These are phyloP conservation scores for Hanseniaspora vineae DNA, from an alignment of 805 yeast species.

Conservation along the genomic window DNA sequence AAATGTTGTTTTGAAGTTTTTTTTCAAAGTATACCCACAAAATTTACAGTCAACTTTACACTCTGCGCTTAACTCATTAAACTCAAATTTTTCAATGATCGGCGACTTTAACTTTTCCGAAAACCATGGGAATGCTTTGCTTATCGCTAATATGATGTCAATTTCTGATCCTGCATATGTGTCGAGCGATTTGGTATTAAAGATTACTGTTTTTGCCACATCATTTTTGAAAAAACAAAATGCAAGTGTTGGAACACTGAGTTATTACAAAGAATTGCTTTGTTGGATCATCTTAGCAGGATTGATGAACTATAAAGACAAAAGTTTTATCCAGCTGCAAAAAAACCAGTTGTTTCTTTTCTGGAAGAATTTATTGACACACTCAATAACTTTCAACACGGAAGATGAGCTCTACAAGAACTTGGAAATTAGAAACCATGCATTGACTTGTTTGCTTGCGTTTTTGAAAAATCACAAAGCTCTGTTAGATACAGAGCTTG, in stretches of 20 bases:
- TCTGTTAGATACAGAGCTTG: conserved; percentile 27
- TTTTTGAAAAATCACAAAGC: conserved; percentile 30
- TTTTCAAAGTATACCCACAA: conserved; percentile 23
- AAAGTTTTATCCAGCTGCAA: conserved; percentile 39
- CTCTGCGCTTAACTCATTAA: conserved; percentile 23
- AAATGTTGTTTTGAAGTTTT: conserved; percentile 23
- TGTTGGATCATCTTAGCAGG: conserved; percentile 59
- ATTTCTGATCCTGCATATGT: conserved; percentile 30
- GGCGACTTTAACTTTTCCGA: conserved; percentile 19
- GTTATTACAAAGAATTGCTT: conserved; percentile 27
- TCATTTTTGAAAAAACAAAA: conserved; percentile 29
- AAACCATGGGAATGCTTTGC: conserved; percentile 28
- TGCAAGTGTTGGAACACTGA: conserved; percentile 18
- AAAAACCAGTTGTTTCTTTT: conserved; percentile 44
- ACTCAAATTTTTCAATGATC: conserved; percentile 20
- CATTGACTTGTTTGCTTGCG: conserved; percentile 43
- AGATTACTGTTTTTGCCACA: conserved; percentile 32
- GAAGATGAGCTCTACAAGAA: conserved; percentile 27
- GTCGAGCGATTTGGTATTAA: conserved; percentile 31
- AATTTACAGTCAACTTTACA: conserved; percentile 27
- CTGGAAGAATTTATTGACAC: conserved; percentile 50
- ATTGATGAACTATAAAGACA: conserved; percentile 44
- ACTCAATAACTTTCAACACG: conserved; percentile 27
- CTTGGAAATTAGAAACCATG: conserved; percentile 41
- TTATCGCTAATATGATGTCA: conserved; percentile 25